Percentiles rank a stretch among this genome's conserved stretches.
Evolutionary conservation across 805 yeast species (phyloP).

Genomic region (Metschnikowia aberdeeniae): DNA sequence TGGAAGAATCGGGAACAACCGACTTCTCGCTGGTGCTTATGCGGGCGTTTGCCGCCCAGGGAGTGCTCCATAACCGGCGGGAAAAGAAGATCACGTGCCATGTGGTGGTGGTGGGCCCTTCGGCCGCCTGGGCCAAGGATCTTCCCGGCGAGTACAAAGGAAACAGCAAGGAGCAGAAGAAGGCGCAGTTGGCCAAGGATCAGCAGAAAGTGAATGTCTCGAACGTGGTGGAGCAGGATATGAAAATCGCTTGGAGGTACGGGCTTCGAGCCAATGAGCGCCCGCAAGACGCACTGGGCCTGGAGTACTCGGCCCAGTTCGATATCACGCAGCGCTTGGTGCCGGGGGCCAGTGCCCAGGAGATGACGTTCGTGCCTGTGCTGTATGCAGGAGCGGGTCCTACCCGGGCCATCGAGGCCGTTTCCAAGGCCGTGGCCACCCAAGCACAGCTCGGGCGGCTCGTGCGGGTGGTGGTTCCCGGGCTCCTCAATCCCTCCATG

Average conservation of each 20-base stretch:
- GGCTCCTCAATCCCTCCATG: conserved; percentile 73
- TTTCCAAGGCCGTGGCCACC: conserved; percentile 27
- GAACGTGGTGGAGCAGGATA: conserved; percentile 53
- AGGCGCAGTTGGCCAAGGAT: conserved; percentile 50
- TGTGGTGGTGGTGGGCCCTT: conserved; percentile 58
- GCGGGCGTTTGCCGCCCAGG: conserved; percentile 73
- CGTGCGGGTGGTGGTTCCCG: conserved; percentile 68
- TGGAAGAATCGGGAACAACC: conserved; percentile 85
- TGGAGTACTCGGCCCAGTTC: conserved; percentile 60
- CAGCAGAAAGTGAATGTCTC: conserved; percentile 66
- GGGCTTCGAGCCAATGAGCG: conserved; percentile 36
- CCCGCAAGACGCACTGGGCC: conserved; percentile 17
- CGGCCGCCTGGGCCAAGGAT: conserved; percentile 57
- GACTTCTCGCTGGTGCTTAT: conserved; percentile 74
- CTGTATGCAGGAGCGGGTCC: conserved; percentile 26
- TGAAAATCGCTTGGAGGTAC: conserved; percentile 95
- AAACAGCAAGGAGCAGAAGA: conserved; percentile 60
- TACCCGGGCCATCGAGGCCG: not conserved
- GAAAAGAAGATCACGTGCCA: conserved; percentile 46
- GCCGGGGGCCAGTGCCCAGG: conserved; percentile 63
- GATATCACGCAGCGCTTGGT: conserved; percentile 69
- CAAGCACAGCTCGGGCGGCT: conserved; percentile 43
- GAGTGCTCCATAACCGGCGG: conserved; percentile 59
- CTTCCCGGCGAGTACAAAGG: conserved; percentile 79
- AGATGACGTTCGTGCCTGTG: conserved; percentile 53